Evolutionary conservation across 306 rosid genomes (phyloP).

Genomic region (Dalbergia cochinchinensis): DNA sequence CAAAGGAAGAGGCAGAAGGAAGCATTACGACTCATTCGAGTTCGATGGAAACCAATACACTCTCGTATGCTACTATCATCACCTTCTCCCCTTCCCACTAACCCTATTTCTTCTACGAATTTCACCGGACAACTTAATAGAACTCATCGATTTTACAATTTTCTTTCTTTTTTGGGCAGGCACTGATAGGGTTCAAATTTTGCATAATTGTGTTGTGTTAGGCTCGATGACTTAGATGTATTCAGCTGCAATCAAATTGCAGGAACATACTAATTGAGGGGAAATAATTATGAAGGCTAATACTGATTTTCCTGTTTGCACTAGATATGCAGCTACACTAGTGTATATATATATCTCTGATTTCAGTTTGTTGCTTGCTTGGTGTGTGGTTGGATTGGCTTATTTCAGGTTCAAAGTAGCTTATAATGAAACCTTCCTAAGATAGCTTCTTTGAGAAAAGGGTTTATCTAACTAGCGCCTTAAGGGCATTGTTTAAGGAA

Average conservation of each 20-base stretch:
- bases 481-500: too few species aligned
- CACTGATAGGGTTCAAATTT: neutral
- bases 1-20: conserved; percentile 70
- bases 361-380: neutral
- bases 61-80: conserved; percentile 49
- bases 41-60: conserved; percentile 74
- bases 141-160: neutral
- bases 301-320: neutral
- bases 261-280: neutral
- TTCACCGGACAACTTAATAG: neutral
- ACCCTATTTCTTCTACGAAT: neutral
- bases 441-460: too few species aligned
- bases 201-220: neutral
- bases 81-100: neutral
- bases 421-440: too few species aligned
- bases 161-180: neutral
- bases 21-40: conserved; percentile 72
- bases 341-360: neutral
- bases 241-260: neutral
- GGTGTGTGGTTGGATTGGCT: too few species aligned
- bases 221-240: neutral
- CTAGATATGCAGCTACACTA: neutral
- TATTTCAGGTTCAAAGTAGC: too few species aligned
- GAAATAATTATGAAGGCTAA: neutral
- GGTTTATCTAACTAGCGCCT: too few species aligned